Conservation (phyloP, 1,284 basidiomycete genomes). For the Jaminaea rosea region DNA sequence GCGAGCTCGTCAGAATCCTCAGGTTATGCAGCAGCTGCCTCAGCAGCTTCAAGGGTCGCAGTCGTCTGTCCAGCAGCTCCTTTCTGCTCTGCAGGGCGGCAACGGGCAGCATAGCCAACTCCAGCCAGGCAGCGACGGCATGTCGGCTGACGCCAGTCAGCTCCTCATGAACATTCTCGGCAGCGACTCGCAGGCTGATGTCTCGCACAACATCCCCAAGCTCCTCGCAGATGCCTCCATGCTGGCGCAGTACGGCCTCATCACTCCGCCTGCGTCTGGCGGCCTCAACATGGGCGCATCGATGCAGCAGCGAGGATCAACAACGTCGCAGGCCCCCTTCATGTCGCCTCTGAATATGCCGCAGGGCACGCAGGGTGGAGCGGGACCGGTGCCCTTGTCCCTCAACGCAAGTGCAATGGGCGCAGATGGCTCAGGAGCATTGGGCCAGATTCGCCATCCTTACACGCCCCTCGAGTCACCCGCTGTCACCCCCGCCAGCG, state of each 20-base stretch:
- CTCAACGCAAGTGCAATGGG: background rate
- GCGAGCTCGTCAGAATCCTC: conserved; percentile 12
- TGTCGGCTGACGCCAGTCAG: background rate
- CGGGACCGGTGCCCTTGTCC: background rate
- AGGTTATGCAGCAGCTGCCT: conserved; percentile 10
- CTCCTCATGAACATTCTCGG: background rate
- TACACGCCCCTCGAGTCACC: conserved; percentile 37
- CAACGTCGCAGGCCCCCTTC: conserved; percentile 16
- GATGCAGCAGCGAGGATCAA: background rate
- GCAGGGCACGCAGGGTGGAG: conserved; percentile 17
- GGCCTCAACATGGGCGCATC: conserved; percentile 20
- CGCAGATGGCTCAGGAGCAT: no score
- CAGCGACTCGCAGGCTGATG: conserved; percentile 4
- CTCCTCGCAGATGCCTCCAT: conserved; percentile 12
- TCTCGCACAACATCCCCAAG: conserved; percentile 16
- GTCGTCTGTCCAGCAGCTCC: conserved; percentile 5
- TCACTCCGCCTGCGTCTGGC: conserved; percentile 32
- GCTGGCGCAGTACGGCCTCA: conserved; percentile 35
- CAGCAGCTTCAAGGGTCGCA: conserved; percentile 12
- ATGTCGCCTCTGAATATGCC: conserved; percentile 36
- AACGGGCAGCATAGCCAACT: background rate
- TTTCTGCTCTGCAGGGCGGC: conserved; percentile 13
- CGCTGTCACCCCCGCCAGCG: conserved; percentile 42
- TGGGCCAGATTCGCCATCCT: background rate
- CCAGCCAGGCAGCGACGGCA: background rate